phyloP scores from a whole-genome alignment of 345 rosid species.

The Eucalyptus pumila region DNA sequence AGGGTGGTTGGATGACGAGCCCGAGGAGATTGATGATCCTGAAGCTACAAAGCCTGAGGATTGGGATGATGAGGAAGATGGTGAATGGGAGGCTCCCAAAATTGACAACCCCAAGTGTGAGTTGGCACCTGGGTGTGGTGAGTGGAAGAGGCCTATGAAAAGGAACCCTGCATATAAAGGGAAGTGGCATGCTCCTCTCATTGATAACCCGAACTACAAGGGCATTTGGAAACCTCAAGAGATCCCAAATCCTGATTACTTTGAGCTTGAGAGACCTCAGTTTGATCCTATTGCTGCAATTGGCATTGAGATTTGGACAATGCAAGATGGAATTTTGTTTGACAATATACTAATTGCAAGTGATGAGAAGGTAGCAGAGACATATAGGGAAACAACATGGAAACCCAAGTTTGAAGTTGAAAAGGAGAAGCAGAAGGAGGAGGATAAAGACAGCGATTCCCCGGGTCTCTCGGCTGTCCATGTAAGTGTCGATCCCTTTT shows the following conservation, averaged over 20 bases:
- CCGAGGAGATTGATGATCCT: slow-evolving; percentile 50
- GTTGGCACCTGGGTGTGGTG: slow-evolving; percentile 45
- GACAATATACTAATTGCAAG: slow-evolving; percentile 33
- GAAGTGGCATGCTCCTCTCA: slow-evolving; percentile 41
- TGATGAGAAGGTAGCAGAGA: slow-evolving; percentile 24
- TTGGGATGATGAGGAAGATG: slow-evolving; percentile 63
- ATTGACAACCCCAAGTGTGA: slow-evolving; percentile 31
- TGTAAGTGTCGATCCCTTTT: slow-evolving; percentile 1
- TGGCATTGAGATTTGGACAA: slow-evolving; percentile 60
- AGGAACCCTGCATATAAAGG: slow-evolving; percentile 43
- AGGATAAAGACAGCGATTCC: slow-evolving; percentile 16
- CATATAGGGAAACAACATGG: slow-evolving; percentile 23
- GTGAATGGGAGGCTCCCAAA: slow-evolving; percentile 46
- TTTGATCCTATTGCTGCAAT: slow-evolving; percentile 46
- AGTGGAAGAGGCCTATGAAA: slow-evolving; percentile 43
- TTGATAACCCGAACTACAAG: slow-evolving; percentile 40
- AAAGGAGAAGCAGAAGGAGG: slow-evolving; percentile 26
- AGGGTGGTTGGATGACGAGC: slow-evolving; percentile 48
- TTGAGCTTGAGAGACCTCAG: slow-evolving; percentile 26
- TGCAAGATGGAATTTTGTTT: slow-evolving; percentile 49
- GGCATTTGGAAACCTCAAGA: slow-evolving; percentile 45
- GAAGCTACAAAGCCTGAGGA: slow-evolving; percentile 44
- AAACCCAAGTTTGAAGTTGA: slow-evolving; percentile 34
- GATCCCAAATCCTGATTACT: slow-evolving; percentile 37
- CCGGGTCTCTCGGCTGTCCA: slow-evolving; percentile 19